Base-by-base conservation (phyloP, 106 monocot species). In the Chionographis japonica region DNA sequence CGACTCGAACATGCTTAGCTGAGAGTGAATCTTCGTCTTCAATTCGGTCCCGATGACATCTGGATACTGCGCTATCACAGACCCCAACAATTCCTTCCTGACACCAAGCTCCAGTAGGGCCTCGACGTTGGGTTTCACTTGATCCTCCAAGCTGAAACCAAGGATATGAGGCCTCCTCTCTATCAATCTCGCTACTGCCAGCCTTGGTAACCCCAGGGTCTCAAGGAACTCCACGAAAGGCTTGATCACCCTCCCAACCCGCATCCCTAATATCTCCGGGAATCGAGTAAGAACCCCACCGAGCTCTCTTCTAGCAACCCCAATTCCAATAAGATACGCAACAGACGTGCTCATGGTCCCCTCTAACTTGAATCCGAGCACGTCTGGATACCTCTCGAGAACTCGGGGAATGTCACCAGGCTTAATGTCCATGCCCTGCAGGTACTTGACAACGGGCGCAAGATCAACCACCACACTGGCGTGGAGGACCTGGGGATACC, bases 291-390 rank as follows among this genome's bases (percentile, higher is more conserved):
- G 80, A 6, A 93, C 64, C n/a, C 76, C 60, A 6, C 97, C 93
- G 9, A 93, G 69, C 68, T 92, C 74, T 53, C 97, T 76, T 55
- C 92, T 75, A 0, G 66, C 84, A 15, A 98, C 93, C 0, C 97
- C 97, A 40, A 98, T 93, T 11, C 80, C 93, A 10, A 98, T 75
- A 37, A 98, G 68, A 64, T 85, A 98, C 5, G 97, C 97, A 7
- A 98, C 87, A 0, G 93, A 98, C 6, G 97, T 98, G 81, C 97
- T 98, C 92, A 98, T 98, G 2, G 97, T 98, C 1, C 97, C 97
- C 57, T 98, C 97, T 50, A 98, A 52, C 63, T 98, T 98, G 81
- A 92, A 98, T 9, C 97, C 92, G 3, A 98, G 86, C 17, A 98
- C 38, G 81, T 98, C 92, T 4, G 93, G 97, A 73, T 98, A 98